These are phyloP conservation scores for Lasiodiplodia gonubiensis DNA, from an alignment of 2,329 filamentous ascomycete genomes.

Conservation along the genomic window DNA sequence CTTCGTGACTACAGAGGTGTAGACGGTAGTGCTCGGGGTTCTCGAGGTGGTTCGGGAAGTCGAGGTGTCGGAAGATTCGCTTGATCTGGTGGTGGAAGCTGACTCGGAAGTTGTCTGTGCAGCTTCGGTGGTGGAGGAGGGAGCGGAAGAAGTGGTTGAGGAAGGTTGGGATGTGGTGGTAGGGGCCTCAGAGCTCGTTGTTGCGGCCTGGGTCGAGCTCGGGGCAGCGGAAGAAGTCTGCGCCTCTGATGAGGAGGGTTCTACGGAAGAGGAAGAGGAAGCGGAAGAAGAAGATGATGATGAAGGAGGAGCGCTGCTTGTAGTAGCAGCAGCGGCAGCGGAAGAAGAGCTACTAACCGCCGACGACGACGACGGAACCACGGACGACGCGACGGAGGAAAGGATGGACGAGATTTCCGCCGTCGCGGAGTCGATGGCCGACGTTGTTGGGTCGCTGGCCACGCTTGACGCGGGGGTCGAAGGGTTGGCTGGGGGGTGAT, in stretches of 20 bases:
- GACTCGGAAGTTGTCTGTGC: not conserved
- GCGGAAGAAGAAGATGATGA: not conserved
- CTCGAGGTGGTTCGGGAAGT: not conserved
- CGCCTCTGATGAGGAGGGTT: slow-evolving; percentile 23
- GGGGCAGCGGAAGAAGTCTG: slow-evolving; percentile 17
- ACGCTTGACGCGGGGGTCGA: slow-evolving; percentile 1
- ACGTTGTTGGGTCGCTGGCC: slow-evolving; percentile 1
- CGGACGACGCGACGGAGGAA: slow-evolving; percentile 21
- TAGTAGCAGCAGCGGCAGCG: not conserved
- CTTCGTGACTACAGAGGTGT: slow-evolving; percentile 27
- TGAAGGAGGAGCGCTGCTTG: not conserved
- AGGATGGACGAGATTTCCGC: slow-evolving; percentile 9
- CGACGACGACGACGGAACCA: slow-evolving; percentile 17
- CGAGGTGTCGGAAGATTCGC: slow-evolving; percentile 9
- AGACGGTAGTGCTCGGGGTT: slow-evolving; percentile 22
- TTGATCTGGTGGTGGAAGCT: not conserved
- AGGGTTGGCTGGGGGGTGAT: slow-evolving; percentile 12
- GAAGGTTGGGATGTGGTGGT: slow-evolving; percentile 2
- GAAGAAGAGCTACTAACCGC: slow-evolving; percentile 9
- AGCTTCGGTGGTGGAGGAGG: slow-evolving; percentile 15
- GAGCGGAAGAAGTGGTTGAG: not conserved
- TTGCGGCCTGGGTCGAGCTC: slow-evolving; percentile 10
- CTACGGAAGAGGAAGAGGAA: not conserved
- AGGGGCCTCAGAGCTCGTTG: slow-evolving; percentile 14
- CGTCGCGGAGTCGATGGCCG: not conserved